These are phyloP conservation scores for Filobasidium wieringae DNA, from an alignment of 768 basidiomycete species.

Conservation along the genomic window DNA sequence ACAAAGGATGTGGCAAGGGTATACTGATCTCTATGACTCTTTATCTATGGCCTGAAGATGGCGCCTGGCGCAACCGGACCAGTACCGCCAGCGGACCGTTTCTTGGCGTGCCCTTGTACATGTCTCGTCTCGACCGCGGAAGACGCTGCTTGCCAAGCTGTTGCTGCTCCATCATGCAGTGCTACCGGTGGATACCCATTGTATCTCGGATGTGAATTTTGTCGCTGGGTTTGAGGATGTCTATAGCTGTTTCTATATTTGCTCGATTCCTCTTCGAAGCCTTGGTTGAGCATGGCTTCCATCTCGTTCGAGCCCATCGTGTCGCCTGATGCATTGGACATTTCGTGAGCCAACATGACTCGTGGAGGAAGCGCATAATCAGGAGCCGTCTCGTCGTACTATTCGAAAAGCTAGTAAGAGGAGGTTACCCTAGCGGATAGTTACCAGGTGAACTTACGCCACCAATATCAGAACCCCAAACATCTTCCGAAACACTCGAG, in stretches of 20 bases:
- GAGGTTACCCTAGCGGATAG: background rate
- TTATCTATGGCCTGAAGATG: background rate
- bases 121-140: slow-evolving; percentile 24
- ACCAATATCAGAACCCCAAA: slow-evolving; percentile 91
- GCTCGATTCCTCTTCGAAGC: slow-evolving; percentile 56
- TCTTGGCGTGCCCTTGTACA: slow-evolving; percentile 35
- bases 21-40: too few species aligned
- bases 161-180: slow-evolving; percentile 5
- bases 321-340: slow-evolving; percentile 30
- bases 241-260: background rate
- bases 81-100: slow-evolving; percentile 26
- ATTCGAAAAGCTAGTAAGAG: background rate
- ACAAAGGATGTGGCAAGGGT: too few species aligned
- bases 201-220: background rate
- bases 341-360: slow-evolving; percentile 45
- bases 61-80: background rate
- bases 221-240: slow-evolving; percentile 8
- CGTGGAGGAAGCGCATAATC: slow-evolving; percentile 73
- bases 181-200: background rate
- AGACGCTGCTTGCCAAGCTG: slow-evolving; percentile 18
- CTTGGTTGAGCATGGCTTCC: slow-evolving; percentile 82
- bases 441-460: slow-evolving; percentile 37
- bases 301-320: slow-evolving; percentile 62
- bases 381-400: slow-evolving; percentile 71
- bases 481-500: slow-evolving; percentile 77